A percentile compares a stretch with the other conserved stretches of the same genome.
Conservation (phyloP, 192 early-diverging fungal species). For the Gonapodya sp. region DNA sequence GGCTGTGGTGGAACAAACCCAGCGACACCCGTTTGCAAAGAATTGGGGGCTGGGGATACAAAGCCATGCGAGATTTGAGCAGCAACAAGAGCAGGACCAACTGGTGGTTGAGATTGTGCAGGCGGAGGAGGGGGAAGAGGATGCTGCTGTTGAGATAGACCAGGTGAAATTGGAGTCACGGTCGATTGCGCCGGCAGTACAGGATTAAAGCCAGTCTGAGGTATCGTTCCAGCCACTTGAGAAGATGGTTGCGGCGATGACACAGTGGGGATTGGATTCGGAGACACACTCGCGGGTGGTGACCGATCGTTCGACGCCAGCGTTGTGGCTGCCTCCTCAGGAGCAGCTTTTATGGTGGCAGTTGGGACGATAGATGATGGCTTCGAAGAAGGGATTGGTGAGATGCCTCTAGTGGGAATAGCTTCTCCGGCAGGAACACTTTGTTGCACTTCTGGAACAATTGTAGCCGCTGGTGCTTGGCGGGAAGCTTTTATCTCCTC, state of each 20-base stretch:
- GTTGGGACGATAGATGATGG: not conserved
- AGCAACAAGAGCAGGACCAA: too few species aligned
- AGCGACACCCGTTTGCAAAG: not conserved
- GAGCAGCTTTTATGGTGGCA: not conserved
- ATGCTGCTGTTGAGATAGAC: not conserved
- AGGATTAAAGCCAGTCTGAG: too few species aligned
- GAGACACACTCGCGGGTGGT: not conserved
- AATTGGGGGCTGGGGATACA: not conserved
- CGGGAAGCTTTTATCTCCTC: not conserved
- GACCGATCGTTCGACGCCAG: too few species aligned
- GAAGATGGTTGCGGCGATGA: not conserved
- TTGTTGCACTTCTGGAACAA: not conserved
- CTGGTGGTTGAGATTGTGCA: not conserved
- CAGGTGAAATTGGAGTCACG: not conserved
- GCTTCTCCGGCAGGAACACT: not conserved
- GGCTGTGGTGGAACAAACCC: not conserved
- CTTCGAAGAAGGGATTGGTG: not conserved
- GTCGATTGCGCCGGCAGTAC: not conserved
- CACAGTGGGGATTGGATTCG: not conserved
- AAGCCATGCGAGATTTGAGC: too few species aligned
- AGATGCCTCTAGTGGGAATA: not conserved
- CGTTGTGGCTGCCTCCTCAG: not conserved
- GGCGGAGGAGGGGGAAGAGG: not conserved
- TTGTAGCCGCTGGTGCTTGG: not conserved
- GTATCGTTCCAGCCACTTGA: not conserved